Conservation (phyloP, 495 filamentous ascomycete species). For the Chlorociboria aeruginascens region DNA sequence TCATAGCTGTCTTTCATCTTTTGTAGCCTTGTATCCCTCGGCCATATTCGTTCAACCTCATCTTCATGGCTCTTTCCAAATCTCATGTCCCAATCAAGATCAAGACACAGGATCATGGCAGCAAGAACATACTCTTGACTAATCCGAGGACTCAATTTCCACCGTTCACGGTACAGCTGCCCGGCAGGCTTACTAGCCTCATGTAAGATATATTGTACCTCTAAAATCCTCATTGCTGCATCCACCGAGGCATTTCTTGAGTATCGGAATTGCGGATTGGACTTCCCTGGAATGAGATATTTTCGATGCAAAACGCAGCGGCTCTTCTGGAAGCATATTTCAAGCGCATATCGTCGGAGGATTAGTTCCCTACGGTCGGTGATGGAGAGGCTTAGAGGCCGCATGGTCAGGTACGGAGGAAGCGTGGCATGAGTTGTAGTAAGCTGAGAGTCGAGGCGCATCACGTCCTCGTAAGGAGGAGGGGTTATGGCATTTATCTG, state of each 20-base stretch:
- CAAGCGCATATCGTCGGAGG: constrained; percentile 55
- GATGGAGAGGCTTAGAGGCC: constrained; percentile 44
- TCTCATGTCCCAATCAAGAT: constrained; percentile 4
- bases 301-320: constrained; percentile 61
- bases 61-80: constrained; percentile 1
- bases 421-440: constrained; percentile 9
- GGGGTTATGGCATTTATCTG: constrained; percentile 24
- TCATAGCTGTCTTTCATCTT: not conserved
- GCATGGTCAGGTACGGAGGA: constrained; percentile 10
- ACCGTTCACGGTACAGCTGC: constrained; percentile 23
- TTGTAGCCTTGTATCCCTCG: constrained; percentile 1
- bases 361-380: constrained; percentile 49
- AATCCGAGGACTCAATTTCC: constrained; percentile 15
- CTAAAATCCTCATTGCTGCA: constrained; percentile 51
- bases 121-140: constrained; percentile 4
- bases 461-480: constrained; percentile 49
- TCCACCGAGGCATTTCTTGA: constrained; percentile 58
- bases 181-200: constrained; percentile 27
- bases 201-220: constrained; percentile 26
- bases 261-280: constrained; percentile 50
- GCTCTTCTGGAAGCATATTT: constrained; percentile 57
- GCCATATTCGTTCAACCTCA: constrained; percentile 3
- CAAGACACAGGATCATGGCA: constrained; percentile 6
- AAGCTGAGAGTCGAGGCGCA: constrained; percentile 42
- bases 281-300: constrained; percentile 47